Evolutionary conservation across 78 protist species (phyloP).

Genomic region (slime mould (Dictyostelium discoideum)): dicty_2.7 NC_007088.5:5791501-5792000

Average conservation of each 20-base stretch:
- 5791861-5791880: constrained; percentile 14
- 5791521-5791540: background rate
- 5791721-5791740: constrained; percentile 44
- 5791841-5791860: constrained; percentile 26
- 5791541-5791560: constrained; percentile 5
- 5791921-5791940: constrained; percentile 67
- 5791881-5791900: constrained; percentile 56
- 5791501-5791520: background rate
- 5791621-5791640: constrained; percentile 84
- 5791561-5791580: constrained; percentile 79
- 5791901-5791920: constrained; percentile 86
- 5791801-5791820: constrained; percentile 52
- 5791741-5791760: constrained; percentile 37
- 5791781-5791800: constrained; percentile 44
- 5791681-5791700: constrained; percentile 70
- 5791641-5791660: constrained; percentile 27
- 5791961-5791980: constrained; percentile 80
- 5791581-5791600: constrained; percentile 83
- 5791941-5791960: constrained; percentile 78
- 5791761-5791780: constrained; percentile 32
- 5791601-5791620: constrained; percentile 52
- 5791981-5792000: constrained; percentile 84
- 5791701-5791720: background rate
- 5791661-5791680: constrained; percentile 82
- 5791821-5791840: constrained; percentile 47